phyloP scores from a whole-genome alignment of 306 rosid genomes.

The Rubus parviflorus region DNA sequence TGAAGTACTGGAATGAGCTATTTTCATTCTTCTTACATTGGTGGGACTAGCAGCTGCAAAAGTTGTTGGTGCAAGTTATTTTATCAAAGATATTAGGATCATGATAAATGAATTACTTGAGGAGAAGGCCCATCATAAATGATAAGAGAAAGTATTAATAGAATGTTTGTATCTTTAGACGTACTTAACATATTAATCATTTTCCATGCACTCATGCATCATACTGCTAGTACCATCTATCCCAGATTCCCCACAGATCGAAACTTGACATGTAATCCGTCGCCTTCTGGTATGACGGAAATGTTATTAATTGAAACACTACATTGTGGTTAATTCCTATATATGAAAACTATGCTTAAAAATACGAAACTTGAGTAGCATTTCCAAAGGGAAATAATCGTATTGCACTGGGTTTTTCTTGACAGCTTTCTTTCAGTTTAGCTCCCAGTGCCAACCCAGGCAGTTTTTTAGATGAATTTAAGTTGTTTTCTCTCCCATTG shows the following conservation, averaged over 20 bases:
- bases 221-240: background rate
- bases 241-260: background rate
- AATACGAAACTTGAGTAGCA: background rate
- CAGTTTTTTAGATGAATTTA: slow-evolving; percentile 4
- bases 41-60: background rate
- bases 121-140: slow-evolving; percentile 15
- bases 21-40: background rate
- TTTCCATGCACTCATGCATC: background rate
- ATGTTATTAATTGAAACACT: background rate
- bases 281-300: background rate
- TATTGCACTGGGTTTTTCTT: background rate
- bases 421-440: background rate
- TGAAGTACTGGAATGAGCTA: background rate
- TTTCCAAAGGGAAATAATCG: background rate
- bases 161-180: background rate
- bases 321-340: background rate
- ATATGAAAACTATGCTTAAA: background rate
- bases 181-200: background rate
- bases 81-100: background rate
- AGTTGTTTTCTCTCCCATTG: background rate
- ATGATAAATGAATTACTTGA: background rate
- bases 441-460: background rate
- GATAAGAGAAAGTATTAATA: background rate
- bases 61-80: background rate
- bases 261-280: slow-evolving; percentile 9